Base-by-base conservation (phyloP, 306 rosid species). In the Fragaria ananassa region DNA sequence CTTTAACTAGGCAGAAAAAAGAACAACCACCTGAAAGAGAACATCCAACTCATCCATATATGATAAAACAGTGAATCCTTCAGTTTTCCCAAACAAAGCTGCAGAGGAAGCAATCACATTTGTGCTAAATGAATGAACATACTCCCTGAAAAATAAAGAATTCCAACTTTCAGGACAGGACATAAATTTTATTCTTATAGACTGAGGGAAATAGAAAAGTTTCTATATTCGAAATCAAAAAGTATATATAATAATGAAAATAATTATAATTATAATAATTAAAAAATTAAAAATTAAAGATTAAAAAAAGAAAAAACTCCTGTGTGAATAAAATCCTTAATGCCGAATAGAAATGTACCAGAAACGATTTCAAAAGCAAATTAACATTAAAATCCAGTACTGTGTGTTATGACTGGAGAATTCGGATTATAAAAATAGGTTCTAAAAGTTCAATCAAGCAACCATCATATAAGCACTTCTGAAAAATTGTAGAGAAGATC, bases 11-110 rank as follows among this genome's bases (percentile, higher is more conserved):
- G 85, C 37, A 73, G 53, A 7, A 74, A 58, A 74, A 74, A 70
- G 31, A 27, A 71, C 61, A 65, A 70, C 60, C 72, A 92, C 98
- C 98, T 90, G 83, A 79, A 67, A 80, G 85, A 92, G 75, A 87
- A 85, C 70, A 84, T 79, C 83, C 78, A 90, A 72, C 81, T 94
- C 98, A 76, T 94, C 96, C 85, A 92, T 75, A 82, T 84, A 94
- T 62, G 88, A 78, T 42, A 87, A 84, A 79, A 81, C 74, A 64
- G 91, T 87, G 85, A 91, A 81, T 72, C 98, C 96, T 76, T 77
- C 80, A 49, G 89, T 81, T 5, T 46, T 83, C 66, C 86, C 85
- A 79, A 67, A 86, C 57, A 86, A 78, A 76, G 93, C 79, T 76
- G 87, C 83, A 19, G 97, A 89, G 65, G 85, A 82, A 80, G 92